Evolutionary conservation across 352 stramenopile genomes (phyloP).

Genomic region (Phytophthora brassicae): DNA sequence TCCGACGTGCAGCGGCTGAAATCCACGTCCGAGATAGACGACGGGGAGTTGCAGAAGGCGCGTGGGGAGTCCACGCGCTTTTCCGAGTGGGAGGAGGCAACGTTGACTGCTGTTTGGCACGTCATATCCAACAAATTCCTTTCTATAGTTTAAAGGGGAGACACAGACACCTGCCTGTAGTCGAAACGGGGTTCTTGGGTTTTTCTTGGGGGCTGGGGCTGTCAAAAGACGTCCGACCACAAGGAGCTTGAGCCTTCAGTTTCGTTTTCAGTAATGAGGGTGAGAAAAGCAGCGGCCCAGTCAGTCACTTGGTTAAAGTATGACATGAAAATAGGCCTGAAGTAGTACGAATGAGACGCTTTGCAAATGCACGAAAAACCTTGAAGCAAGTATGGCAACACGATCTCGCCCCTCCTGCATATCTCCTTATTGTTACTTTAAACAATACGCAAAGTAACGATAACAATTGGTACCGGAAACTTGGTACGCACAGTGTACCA

Average conservation of each 20-base stretch:
- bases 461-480: background rate
- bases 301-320: background rate
- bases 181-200: too few relatives aligned
- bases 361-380: background rate
- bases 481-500: background rate
- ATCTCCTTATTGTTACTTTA: background rate
- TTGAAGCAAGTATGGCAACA: slow-evolving; percentile 10
- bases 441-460: background rate
- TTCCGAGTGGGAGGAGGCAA: slow-evolving; percentile 21
- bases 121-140: slow-evolving; percentile 22
- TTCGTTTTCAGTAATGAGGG: slow-evolving; percentile 30
- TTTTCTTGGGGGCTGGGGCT: too few relatives aligned
- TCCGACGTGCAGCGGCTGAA: slow-evolving; percentile 18
- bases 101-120: slow-evolving; percentile 13
- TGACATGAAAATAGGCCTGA: too few relatives aligned
- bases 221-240: too few relatives aligned
- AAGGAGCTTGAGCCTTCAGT: background rate
- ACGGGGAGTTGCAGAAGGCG: slow-evolving; percentile 57
- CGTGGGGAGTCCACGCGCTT: slow-evolving; percentile 38
- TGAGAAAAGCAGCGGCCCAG: slow-evolving; percentile 4
- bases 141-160: background rate
- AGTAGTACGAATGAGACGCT: background rate
- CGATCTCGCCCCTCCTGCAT: slow-evolving; percentile 15
- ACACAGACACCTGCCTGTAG: slow-evolving; percentile 27
- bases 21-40: slow-evolving; percentile 65